Evolutionary conservation across 768 basidiomycete genomes (phyloP), one percentile per base, ranked within the genome.

Genomic region (Auriscalpium microsporum): DNA sequence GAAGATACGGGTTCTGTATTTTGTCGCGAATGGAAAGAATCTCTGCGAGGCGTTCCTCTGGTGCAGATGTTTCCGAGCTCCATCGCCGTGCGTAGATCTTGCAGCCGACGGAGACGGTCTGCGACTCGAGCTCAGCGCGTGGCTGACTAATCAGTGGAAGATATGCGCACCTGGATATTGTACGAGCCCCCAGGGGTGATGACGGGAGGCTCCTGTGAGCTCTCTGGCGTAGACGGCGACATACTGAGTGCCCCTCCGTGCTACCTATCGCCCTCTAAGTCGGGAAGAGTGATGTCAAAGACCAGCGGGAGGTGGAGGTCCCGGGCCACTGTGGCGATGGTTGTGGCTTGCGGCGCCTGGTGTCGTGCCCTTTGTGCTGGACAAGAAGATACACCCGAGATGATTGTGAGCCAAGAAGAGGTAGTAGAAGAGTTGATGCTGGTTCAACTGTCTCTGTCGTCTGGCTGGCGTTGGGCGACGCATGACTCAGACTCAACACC

Each of bases 21-120:
- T 87, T 89, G 67, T 94, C 91, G 48, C 96, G 87, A 54, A 95
- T 93, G 54, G 93, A 95, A 33, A 99, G 78, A 62, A 99, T 87
- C 74, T 99, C 96, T 13, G 94, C 96, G 52, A 94, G 82, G 48
- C 95, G 87, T 66, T 96, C 91, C 72, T 97, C 94, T 47, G 75
- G 72, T 62, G 83, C 75, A 46, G 56, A 60, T 3, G 87, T 90
- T 63, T 86, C 83, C 47, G 84, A 71, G 45, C 80, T 81, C 57
- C 87, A 85, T 61, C 95, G 86, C 45, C 81, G 82, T 62, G 95
- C 90, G 73, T 86, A 94, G 67, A 99, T 81, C 75, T 97, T 97
- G 76, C 94, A 97, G 55, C 96, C 96, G 64, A 94, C 89, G 57
- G 83, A 79, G 63, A 97, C 84, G 37, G 84, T 86, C 94, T 93